Evolutionary conservation across 1,284 basidiomycete species (phyloP), one percentile per base, ranked within the genome.

Genomic region (Pyrrhoderma noxium): DNA sequence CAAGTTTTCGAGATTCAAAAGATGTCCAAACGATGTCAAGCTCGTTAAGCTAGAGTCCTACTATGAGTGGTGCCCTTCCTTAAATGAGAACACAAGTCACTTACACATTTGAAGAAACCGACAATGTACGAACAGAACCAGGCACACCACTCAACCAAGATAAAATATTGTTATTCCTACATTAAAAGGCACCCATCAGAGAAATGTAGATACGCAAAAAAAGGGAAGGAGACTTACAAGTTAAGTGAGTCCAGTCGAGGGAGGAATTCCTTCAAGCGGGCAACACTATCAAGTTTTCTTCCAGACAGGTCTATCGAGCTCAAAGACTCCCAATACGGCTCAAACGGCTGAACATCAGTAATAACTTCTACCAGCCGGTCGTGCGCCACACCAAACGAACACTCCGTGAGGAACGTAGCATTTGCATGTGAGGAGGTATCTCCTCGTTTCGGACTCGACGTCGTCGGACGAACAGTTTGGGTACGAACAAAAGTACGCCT

Each of bases 331-430:
- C 95, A 99, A 64, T 92, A 79, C 14, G 93, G 92, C 64, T 94
- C 90, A 69, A 93, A 97, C 1, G 94, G 93, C 64, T 94, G 88
- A 11, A 94, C 84, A 62, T 98, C 94, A 39, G 94, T 98, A 62
- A 99, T 91, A 56, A 92, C 81, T 66, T 92, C 81, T 1, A 99
- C 85, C 2, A 99, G 79, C 42, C 82, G 80, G 65, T 97, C 94
- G 62, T 91, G 89, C 8, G 93, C 81, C 25, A 97, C 83, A 16
- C 82, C 90, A 64, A 99, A 99, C 23, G 93, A 97, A 62, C 93
- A 96, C 62, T 97, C 93, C 3, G 87, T 89, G 57, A 97, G 72
- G 71, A 95, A 94, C 0, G 93, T 96, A 37, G 78, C 83, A 43
- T 56, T 56, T 8, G 27, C 50, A 21, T 35, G 38, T 16, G 38